These are phyloP conservation scores for Panicum virgatum DNA, from an alignment of 202 grass and related monocot genomes.

Conservation along the genomic window DNA sequence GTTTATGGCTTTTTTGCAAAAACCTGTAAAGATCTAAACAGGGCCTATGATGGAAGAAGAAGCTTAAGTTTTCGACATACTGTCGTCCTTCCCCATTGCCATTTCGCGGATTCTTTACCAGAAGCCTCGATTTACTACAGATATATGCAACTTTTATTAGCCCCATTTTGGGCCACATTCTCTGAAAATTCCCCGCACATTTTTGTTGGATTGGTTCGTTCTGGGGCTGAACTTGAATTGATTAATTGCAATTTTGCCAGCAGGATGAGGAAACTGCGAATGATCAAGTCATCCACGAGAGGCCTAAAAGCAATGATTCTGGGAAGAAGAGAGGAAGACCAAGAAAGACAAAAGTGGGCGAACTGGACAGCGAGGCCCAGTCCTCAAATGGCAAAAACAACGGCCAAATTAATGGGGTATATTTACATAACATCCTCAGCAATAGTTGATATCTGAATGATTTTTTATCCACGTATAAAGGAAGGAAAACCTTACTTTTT, in stretches of 20 bases:
- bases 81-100: not conserved
- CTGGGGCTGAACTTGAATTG: not conserved
- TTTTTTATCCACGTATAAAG: not conserved
- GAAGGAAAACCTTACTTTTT: not conserved
- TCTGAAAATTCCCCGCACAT: no score
- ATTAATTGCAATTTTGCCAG: slow-evolving; percentile 17
- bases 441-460: not conserved
- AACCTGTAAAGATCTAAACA: no score
- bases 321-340: slow-evolving; percentile 22
- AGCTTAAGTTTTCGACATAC: not conserved
- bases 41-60: not conserved
- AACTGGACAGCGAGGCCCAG: not conserved
- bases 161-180: no score
- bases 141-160: no score
- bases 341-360: not conserved
- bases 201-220: not conserved
- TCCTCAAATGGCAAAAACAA: not conserved
- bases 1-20: no score
- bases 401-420: slow-evolving; percentile 17
- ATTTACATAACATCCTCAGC: not conserved
- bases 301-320: not conserved
- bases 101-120: not conserved
- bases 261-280: slow-evolving; percentile 1
- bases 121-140: not conserved
- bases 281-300: not conserved